Base-by-base conservation (phyloP, 1,284 basidiomycete species). In the Austroboletus olivaceoglutinosus region DNA sequence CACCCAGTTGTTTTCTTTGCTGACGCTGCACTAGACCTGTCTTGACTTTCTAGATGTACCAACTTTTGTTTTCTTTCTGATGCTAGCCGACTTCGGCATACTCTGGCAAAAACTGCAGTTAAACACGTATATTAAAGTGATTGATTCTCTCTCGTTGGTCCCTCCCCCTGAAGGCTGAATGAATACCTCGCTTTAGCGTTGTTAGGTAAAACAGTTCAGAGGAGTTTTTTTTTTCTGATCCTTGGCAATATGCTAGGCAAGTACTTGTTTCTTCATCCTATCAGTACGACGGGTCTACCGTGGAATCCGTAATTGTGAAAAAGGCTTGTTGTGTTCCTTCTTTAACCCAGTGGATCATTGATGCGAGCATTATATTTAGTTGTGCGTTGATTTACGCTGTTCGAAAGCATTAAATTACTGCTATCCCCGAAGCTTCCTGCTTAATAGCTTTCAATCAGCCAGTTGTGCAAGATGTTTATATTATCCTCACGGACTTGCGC, bases 401-500 rank as follows among this genome's bases (percentile, higher is more conserved):
- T 30, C 27, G 8, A 29, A 11, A 27, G 7, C 4, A 22, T 29
- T 19, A 6, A 16, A 42, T 42, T 10, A 30, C 11, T 42, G 12
- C 13, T 6, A 21, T n/a, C n/a, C n/a, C n/a, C n/a, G n/a, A n/a
- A n/a, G n/a, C n/a, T n/a, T n/a, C n/a, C n/a, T n/a, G 13, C 8
- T 11, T 3, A 34, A 15, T 34, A 34, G 33, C 33, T n/a, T 45
- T 59, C 53, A n/a, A n/a, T 34, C 27, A 29, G 12, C 27, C 11
- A 29, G 27, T 29, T 29, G 10, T 11, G 27, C 27, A 12, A 29
- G 27, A 12, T 29, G 27, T 29, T 12, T 29, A 29, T 29, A 29
- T 29, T 29, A 2, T 29, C 27, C 11, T 25, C 25, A 25, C 10
- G 25, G 25, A 7, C 25, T 25, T 12, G 27, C 10, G 2, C 27